Base-by-base conservation (phyloP, 768 basidiomycete genomes). In the Gloeostereum incarnatum region DNA sequence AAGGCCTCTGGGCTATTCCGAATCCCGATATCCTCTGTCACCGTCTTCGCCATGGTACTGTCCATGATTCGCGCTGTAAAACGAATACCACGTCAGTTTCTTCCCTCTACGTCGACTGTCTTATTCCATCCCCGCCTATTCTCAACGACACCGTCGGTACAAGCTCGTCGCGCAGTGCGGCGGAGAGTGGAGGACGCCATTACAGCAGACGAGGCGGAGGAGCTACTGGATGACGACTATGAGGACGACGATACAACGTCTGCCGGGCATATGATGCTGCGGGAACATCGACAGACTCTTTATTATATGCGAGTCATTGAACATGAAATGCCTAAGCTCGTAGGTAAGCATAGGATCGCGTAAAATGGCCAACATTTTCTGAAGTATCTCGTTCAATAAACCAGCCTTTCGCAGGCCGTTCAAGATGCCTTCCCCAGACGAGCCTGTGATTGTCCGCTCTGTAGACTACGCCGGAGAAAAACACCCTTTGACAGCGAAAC, bases 301-400 rank as follows among this genome's bases (percentile, higher is more conserved):
- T 72, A 86, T 47, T 86, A 90, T 54, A 62, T 93, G 53, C 73
- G 90, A 37, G 68, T 92, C 45, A 87, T 93, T 42, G 89, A 91
- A 55, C 78, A 85, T 46, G 90, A 94, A 60, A 77, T 89, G 72
- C 83, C 85, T 16, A 78, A 84, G 54, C 75, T 94, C 36, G 78
- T 87, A 49, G 81, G 92, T 91, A 41, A 29, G 58, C 26, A 8
- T 17, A 18, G 18, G 16, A 34, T 34, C 33, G 3, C 33, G 11
- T 20, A 19, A 14, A 34, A 3, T n/a, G n/a, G n/a, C n/a, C n/a
- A n/a, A n/a, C n/a, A n/a, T n/a, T n/a, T n/a, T n/a, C n/a, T n/a
- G n/a, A n/a, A 5, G n/a, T 20, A 25, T 33, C 22, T 29, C 26
- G 32, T 48, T 41, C 25, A 38, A 42, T 31, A 9, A 43, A 30